Conservation (phyloP, 1,284 basidiomycete species). For the Cryptococcus sp. region DNA sequence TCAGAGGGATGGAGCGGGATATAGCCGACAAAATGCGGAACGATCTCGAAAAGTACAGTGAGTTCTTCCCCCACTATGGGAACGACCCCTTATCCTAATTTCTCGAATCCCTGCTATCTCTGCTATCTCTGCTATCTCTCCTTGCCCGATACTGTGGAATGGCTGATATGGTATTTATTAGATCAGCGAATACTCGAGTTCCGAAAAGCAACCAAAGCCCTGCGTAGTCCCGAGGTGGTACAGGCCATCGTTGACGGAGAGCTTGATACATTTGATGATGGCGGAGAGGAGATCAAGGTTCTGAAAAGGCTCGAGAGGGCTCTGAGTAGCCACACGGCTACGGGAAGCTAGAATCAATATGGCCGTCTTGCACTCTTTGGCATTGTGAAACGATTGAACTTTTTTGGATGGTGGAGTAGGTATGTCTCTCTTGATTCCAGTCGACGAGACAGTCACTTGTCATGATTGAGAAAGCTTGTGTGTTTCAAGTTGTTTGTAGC, state of each 20-base stretch:
- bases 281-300: slow-evolving; percentile 6
- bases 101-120: no score
- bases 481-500: no score
- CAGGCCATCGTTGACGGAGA: slow-evolving; percentile 12
- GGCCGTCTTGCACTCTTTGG: no score
- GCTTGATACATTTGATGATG: slow-evolving; percentile 16
- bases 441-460: no score
- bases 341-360: no score
- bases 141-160: background rate
- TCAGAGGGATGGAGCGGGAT: slow-evolving; percentile 11
- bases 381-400: no score
- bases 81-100: no score
- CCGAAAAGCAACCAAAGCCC: slow-evolving; percentile 13
- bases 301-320: slow-evolving; percentile 10
- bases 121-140: no score
- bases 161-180: background rate
- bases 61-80: background rate
- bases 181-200: slow-evolving; percentile 12
- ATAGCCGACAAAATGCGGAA: slow-evolving; percentile 15
- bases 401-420: no score
- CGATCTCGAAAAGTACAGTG: slow-evolving; percentile 15
- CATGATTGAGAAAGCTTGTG: no score
- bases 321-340: slow-evolving; percentile 1
- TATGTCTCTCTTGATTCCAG: no score
- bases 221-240: slow-evolving; percentile 12